Conservation (phyloP, 1,284 basidiomycete genomes). For the Trametes versicolor region DNA sequence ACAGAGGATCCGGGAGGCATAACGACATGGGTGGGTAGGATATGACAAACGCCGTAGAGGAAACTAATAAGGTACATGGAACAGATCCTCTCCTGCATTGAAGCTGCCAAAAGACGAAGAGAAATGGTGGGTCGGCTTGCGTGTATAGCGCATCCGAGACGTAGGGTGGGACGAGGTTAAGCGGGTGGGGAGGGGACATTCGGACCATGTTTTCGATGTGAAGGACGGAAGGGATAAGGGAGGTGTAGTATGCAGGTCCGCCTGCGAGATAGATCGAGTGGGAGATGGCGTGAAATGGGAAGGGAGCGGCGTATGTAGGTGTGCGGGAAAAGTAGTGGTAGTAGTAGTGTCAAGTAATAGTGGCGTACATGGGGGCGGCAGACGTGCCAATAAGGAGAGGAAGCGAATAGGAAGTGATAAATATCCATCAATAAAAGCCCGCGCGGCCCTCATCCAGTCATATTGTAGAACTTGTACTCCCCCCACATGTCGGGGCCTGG, state of each 20-base stretch:
- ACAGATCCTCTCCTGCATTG: constrained; percentile 2
- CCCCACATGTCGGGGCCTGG: constrained; percentile 27
- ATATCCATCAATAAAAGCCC: constrained; percentile 5
- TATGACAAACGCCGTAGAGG: constrained; percentile 21
- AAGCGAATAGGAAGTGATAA: constrained; percentile 23
- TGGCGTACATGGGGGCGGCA: not conserved
- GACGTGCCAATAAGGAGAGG: not conserved
- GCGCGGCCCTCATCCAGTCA: constrained; percentile 5
- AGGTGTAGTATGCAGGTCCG: not conserved
- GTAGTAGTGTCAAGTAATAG: not conserved
- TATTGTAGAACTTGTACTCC: constrained; percentile 29
- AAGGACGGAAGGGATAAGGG: not conserved
- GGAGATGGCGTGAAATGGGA: not conserved
- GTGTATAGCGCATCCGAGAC: not conserved
- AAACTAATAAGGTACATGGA: constrained; percentile 24
- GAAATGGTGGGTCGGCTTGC: not conserved
- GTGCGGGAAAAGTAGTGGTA: not conserved
- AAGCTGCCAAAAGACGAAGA: not conserved
- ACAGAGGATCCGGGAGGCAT: constrained; percentile 15
- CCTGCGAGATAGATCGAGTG: constrained; percentile 3
- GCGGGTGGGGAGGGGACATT: not conserved
- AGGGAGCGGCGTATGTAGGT: not conserved
- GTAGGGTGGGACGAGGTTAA: not conserved
- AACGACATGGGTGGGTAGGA: constrained; percentile 16
- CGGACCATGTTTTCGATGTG: not conserved